Percentiles rank a stretch among this genome's conserved stretches.
These are phyloP conservation scores for Peterozyma xylosa DNA, from an alignment of 805 yeast species.

Conservation along the genomic window DNA sequence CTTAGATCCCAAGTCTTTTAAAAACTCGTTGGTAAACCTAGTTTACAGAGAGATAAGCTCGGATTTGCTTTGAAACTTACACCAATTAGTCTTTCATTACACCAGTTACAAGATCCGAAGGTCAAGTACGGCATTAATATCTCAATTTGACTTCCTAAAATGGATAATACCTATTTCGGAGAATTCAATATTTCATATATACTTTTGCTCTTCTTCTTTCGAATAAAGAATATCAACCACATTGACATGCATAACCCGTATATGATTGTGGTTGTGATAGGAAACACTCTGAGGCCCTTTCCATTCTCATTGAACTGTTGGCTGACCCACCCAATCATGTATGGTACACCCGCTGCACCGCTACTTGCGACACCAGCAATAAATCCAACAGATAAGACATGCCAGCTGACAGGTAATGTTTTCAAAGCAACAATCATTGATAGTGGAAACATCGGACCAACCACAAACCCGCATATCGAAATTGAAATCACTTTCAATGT, in stretches of 20 bases:
- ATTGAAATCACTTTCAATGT: constrained; percentile 23
- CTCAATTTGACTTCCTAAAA: too few relatives aligned
- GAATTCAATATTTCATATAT: too few relatives aligned
- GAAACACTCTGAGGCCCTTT: neutral
- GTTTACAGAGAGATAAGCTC: too few relatives aligned
- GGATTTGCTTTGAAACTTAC: too few relatives aligned
- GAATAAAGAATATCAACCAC: neutral
- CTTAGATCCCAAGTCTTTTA: too few relatives aligned
- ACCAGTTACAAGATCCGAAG: too few relatives aligned
- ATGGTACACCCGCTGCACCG: constrained; percentile 76
- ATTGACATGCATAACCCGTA: neutral
- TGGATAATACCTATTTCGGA: too few relatives aligned
- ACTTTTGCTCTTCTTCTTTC: neutral
- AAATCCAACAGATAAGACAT: constrained; percentile 64
- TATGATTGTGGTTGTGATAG: neutral
- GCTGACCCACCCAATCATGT: constrained; percentile 40
- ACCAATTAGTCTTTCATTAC: too few relatives aligned
- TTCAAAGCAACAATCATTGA: constrained; percentile 58
- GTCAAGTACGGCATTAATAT: too few relatives aligned
- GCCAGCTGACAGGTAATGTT: constrained; percentile 50
- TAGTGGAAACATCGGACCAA: constrained; percentile 60
- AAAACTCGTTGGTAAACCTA: too few relatives aligned
- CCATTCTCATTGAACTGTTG: neutral
- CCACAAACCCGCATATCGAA: constrained; percentile 36
- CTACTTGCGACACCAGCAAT: constrained; percentile 76